Percentiles rank a stretch among this genome's conserved stretches.
These are phyloP conservation scores for Phoma herbarum DNA, from an alignment of 2,329 filamentous ascomycete genomes.

Conservation along the genomic window DNA sequence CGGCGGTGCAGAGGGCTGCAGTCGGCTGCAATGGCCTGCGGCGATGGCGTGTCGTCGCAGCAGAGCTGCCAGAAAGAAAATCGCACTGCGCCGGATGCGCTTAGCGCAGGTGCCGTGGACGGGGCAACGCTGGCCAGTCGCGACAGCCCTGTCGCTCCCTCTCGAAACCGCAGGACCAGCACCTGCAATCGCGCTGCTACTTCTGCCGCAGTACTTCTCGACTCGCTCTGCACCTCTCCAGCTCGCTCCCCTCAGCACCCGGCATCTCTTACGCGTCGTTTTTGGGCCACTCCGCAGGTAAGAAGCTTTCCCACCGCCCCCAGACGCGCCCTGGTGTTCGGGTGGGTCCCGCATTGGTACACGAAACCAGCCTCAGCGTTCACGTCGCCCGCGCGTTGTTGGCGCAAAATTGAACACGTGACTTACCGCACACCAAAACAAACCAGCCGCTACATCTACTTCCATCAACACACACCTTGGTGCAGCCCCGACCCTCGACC, in stretches of 20 bases:
- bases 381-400: slow-evolving; percentile 40
- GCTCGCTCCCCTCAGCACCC: slow-evolving; percentile 16
- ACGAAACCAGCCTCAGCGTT: slow-evolving; percentile 40
- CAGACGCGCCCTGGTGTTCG: slow-evolving; percentile 38
- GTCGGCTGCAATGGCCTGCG: slow-evolving; percentile 26
- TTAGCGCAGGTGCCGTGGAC: slow-evolving; percentile 25
- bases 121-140: slow-evolving; percentile 28
- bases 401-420: slow-evolving; percentile 28
- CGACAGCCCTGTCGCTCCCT: slow-evolving; percentile 21
- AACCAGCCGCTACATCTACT: slow-evolving; percentile 42
- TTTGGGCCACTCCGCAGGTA: slow-evolving; percentile 18
- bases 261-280: slow-evolving; percentile 37
- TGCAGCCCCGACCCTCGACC: slow-evolving; percentile 37
- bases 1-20: slow-evolving; percentile 31
- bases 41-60: slow-evolving; percentile 33
- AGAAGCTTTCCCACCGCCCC: slow-evolving; percentile 21
- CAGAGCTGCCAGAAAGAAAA: slow-evolving; percentile 42
- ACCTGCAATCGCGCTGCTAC: slow-evolving; percentile 25
- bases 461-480: slow-evolving; percentile 50
- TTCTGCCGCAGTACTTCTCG: slow-evolving; percentile 16
- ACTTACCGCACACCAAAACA: slow-evolving; percentile 45
- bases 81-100: slow-evolving; percentile 36
- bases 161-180: slow-evolving; percentile 25
- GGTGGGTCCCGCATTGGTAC: slow-evolving; percentile 40
- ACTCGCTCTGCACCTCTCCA: slow-evolving; percentile 10